Evolutionary conservation across 352 stramenopile genomes (phyloP).

Genomic region (Aphanomyces cochlioides): DNA sequence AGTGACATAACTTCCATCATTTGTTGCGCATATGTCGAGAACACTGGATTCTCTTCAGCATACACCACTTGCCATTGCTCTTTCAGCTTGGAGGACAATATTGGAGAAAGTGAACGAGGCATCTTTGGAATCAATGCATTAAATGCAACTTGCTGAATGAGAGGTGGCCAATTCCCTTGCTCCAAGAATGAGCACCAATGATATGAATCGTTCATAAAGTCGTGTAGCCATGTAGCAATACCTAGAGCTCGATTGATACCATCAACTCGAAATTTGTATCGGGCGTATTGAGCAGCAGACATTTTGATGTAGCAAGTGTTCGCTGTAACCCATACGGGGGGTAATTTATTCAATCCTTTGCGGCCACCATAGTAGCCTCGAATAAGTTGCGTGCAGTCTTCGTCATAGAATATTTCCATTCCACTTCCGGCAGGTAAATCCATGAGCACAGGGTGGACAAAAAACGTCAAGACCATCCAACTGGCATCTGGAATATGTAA

Average conservation of each 20-base stretch:
- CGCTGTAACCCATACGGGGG: conserved; percentile 52
- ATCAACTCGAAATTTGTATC: conserved; percentile 79
- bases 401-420: conserved; percentile 67
- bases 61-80: conserved; percentile 42
- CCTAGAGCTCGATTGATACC: conserved; percentile 64
- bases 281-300: conserved; percentile 55
- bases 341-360: conserved; percentile 59
- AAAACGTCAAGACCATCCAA: conserved; percentile 72
- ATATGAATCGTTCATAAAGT: conserved; percentile 51
- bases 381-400: conserved; percentile 54
- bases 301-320: conserved; percentile 65
- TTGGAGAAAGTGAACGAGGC: background rate
- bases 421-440: conserved; percentile 63
- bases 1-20: conserved; percentile 57
- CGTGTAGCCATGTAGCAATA: conserved; percentile 64
- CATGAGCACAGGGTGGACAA: conserved; percentile 74
- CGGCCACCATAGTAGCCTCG: conserved; percentile 76
- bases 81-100: background rate
- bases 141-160: conserved; percentile 26
- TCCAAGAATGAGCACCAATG: conserved; percentile 13
- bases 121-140: conserved; percentile 14
- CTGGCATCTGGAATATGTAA: conserved; percentile 61
- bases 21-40: conserved; percentile 64
- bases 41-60: conserved; percentile 60
- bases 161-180: conserved; percentile 5